Evolutionary conservation across 2,329 filamentous ascomycete species (phyloP).

Genomic region (Hypoxylon sp.): DNA sequence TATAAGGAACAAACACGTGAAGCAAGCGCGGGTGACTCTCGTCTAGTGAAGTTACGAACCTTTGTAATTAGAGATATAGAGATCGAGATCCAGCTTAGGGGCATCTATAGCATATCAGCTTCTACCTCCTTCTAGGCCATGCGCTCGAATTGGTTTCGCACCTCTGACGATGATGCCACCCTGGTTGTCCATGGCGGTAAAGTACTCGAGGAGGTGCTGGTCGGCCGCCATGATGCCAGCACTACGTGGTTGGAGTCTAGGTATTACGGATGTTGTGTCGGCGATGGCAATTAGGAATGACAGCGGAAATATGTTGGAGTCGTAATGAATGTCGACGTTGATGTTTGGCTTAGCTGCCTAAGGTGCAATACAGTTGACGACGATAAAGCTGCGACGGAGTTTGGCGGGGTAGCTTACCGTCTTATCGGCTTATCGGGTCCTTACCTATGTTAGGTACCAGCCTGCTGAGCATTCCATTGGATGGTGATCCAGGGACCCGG

Average conservation of each 20-base stretch:
- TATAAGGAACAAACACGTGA: neutral
- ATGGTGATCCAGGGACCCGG: slow-evolving; percentile 26
- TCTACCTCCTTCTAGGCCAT: slow-evolving; percentile 6
- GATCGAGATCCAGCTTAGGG: slow-evolving; percentile 92
- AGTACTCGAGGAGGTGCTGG: slow-evolving; percentile 59
- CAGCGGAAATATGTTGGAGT: neutral
- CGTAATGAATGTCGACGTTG: neutral
- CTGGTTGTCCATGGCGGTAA: slow-evolving; percentile 63
- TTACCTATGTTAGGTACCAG: neutral
- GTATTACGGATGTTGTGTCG: neutral
- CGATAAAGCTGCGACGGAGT: slow-evolving; percentile 20
- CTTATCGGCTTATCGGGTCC: slow-evolving; percentile 24
- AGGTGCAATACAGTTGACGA: neutral
- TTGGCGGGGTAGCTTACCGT: slow-evolving; percentile 40
- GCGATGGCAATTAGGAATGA: neutral
- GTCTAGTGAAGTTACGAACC: slow-evolving; percentile 65
- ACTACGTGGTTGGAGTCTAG: neutral
- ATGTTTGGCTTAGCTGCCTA: neutral
- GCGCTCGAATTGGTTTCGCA: slow-evolving; percentile 47
- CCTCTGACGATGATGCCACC: slow-evolving; percentile 66
- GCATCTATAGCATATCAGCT: slow-evolving; percentile 66
- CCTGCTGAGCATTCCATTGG: slow-evolving; percentile 16
- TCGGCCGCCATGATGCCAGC: slow-evolving; percentile 57
- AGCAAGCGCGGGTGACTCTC: neutral
- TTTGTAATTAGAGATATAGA: slow-evolving; percentile 90